These are phyloP conservation scores for Ramicandelaber brevisporus DNA, from an alignment of 192 early-diverging fungal species.

Conservation along the genomic window DNA sequence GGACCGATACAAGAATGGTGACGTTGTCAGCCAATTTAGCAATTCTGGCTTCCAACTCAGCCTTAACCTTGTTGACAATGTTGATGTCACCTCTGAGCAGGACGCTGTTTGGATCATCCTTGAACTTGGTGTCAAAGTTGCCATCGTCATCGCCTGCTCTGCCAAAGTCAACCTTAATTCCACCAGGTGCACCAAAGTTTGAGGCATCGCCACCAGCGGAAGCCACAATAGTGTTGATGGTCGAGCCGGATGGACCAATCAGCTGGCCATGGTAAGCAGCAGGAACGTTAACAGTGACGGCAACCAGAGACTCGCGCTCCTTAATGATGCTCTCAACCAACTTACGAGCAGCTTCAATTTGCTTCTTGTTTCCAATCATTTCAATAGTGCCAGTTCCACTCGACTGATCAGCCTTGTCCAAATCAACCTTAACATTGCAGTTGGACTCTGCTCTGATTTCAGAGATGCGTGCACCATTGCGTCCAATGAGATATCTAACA, in stretches of 20 bases:
- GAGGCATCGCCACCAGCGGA: constrained; percentile 25
- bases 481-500: constrained; percentile 58
- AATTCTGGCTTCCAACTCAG: constrained; percentile 15
- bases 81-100: no score
- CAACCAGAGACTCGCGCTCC: constrained; percentile 28
- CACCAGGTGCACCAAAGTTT: no score
- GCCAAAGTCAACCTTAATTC: no score
- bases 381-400: constrained; percentile 12
- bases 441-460: constrained; percentile 46
- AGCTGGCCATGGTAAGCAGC: constrained; percentile 30
- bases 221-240: constrained; percentile 30
- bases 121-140: constrained; percentile 28
- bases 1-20: constrained; percentile 31
- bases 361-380: constrained; percentile 23
- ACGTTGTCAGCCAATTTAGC: constrained; percentile 28
- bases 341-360: constrained; percentile 23
- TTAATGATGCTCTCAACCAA: constrained; percentile 26
- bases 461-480: constrained; percentile 34
- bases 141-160: no score
- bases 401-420: not conserved
- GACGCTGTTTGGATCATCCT: constrained; percentile 29
- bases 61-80: constrained; percentile 21
- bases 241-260: constrained; percentile 33
- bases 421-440: constrained; percentile 48
- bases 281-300: constrained; percentile 18